These are phyloP conservation scores for Senna siamea DNA, from an alignment of 306 rosid genomes.

Conservation along the genomic window DNA sequence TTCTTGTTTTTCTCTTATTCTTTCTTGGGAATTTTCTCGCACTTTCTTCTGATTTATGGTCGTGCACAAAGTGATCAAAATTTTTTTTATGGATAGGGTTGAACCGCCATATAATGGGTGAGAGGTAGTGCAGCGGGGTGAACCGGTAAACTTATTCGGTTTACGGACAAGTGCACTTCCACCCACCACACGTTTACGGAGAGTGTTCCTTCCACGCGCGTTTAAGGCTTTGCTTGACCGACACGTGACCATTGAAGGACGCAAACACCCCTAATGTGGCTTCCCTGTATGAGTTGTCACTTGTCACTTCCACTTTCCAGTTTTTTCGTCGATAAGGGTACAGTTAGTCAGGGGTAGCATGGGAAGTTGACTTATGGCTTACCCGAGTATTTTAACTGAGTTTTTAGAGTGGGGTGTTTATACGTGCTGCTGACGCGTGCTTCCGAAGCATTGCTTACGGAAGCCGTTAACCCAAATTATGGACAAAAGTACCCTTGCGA, in stretches of 20 bases:
- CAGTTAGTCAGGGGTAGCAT: conserved; percentile 22
- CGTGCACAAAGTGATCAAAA: conserved; percentile 13
- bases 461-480: background rate
- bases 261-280: background rate
- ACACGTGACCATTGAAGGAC: conserved; percentile 59
- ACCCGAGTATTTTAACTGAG: conserved; percentile 25
- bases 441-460: no score
- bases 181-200: background rate
- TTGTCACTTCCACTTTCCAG: conserved; percentile 50
- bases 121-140: conserved; percentile 57
- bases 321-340: background rate
- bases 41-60: conserved; percentile 34
- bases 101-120: conserved; percentile 42
- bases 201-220: conserved; percentile 38
- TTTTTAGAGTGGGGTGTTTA: conserved; percentile 21
- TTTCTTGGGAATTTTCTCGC: conserved; percentile 51
- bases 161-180: conserved; percentile 51
- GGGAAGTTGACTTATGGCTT: conserved; percentile 10
- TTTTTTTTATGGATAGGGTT: background rate
- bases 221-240: conserved; percentile 29
- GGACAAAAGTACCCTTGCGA: background rate
- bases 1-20: conserved; percentile 14
- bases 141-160: conserved; percentile 35
- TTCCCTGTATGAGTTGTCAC: conserved; percentile 22
- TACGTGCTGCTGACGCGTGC: conserved; percentile 39